A percentile compares a stretch with the other conserved stretches of the same genome.
Evolutionary conservation across 495 filamentous ascomycete species (phyloP).

Genomic region (Neurospora sublineolata): DNA sequence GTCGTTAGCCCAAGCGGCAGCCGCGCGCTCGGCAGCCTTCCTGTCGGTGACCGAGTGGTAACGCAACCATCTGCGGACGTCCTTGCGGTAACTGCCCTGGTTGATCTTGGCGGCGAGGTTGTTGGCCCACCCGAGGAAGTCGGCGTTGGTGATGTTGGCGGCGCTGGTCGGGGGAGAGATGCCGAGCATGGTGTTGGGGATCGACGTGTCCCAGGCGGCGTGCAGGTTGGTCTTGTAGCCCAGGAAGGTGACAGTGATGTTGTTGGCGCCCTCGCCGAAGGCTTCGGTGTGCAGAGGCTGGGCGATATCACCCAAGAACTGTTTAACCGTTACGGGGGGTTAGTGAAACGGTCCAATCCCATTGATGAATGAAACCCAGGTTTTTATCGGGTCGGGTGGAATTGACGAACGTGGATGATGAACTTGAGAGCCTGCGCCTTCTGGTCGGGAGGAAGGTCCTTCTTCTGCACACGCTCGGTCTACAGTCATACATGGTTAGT

Average conservation of each 20-base stretch:
- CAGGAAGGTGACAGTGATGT: constrained; percentile 44
- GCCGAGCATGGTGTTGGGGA: constrained; percentile 41
- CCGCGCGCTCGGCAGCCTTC: constrained; percentile 17
- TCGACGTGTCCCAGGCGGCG: constrained; percentile 52
- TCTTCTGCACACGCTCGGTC: constrained; percentile 16
- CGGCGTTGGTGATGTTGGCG: constrained; percentile 23
- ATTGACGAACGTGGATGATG: constrained; percentile 16
- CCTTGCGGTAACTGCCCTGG: constrained; percentile 33
- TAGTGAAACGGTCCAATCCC: neutral
- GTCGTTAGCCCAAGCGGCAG: constrained; percentile 45
- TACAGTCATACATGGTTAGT: neutral
- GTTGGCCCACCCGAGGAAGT: constrained; percentile 20
- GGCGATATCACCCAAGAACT: constrained; percentile 48
- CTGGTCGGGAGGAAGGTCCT: neutral
- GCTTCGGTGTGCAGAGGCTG: constrained; percentile 55
- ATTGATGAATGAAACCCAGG: no score
- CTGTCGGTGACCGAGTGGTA: constrained; percentile 29
- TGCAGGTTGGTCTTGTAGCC: constrained; percentile 48
- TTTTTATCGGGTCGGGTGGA: neutral
- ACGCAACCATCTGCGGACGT: constrained; percentile 36
- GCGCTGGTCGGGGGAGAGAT: constrained; percentile 23
- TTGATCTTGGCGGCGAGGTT: constrained; percentile 33
- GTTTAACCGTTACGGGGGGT: neutral
- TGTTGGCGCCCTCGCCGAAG: constrained; percentile 46
- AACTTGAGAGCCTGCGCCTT: constrained; percentile 9